Percentiles rank a stretch among this genome's conserved stretches.
phyloP scores from a whole-genome alignment of 1,284 basidiomycete genomes.

The Rhizoctonia solani region DNA sequence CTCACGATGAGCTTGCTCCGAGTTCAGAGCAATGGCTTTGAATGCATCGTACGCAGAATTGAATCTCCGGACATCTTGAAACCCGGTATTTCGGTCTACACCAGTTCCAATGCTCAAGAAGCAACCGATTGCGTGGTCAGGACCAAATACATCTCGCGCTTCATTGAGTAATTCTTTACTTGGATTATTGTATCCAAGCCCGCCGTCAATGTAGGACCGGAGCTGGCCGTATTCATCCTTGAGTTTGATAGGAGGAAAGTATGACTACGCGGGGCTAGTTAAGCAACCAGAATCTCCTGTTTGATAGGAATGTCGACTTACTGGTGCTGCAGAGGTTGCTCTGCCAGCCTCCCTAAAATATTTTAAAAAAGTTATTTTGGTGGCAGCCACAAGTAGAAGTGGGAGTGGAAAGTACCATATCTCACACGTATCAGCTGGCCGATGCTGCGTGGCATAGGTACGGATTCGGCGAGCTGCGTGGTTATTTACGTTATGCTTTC shows the following conservation, averaged over 20 bases:
- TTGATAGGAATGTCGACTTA: neutral
- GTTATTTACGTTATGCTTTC: conserved; percentile 22
- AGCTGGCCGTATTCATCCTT: conserved; percentile 8
- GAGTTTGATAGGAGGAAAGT: conserved; percentile 21
- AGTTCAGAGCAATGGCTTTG: conserved; percentile 8
- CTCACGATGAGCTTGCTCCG: conserved; percentile 9
- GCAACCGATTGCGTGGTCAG: conserved; percentile 8
- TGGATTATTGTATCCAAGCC: conserved; percentile 27
- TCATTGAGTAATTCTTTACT: conserved; percentile 23
- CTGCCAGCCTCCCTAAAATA: conserved; percentile 26
- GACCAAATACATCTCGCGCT: conserved; percentile 25
- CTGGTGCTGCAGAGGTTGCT: conserved; percentile 30
- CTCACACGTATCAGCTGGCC: conserved; percentile 22
- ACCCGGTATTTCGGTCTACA: neutral
- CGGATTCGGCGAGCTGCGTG: conserved; percentile 18
- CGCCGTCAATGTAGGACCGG: conserved; percentile 14
- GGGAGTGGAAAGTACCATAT: conserved; percentile 2
- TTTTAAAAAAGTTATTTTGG: neutral
- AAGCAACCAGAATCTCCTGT: neutral
- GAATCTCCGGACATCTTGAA: neutral
- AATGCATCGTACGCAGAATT: conserved; percentile 16
- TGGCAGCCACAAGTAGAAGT: neutral
- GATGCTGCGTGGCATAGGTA: conserved; percentile 9
- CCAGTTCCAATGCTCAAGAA: conserved; percentile 32
- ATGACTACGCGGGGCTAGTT: neutral